Conservation (phyloP, 148 eudicot genomes). For the Nepenthes gracilis region DNA sequence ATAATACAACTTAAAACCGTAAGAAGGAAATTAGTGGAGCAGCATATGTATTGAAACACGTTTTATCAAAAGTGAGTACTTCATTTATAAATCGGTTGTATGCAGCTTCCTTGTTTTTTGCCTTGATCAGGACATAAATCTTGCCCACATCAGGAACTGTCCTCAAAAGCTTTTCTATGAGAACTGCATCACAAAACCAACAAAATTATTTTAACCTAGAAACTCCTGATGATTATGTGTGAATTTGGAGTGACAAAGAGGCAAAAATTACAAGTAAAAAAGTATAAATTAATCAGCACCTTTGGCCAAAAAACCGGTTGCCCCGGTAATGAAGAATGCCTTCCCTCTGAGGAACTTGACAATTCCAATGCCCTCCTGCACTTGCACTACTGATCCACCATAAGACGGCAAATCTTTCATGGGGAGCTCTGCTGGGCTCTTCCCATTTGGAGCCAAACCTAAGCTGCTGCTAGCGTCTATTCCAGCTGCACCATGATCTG, state of each 20-base stretch:
- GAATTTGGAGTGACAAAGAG: not conserved
- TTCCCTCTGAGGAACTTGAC: conserved; percentile 65
- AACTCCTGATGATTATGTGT: not conserved
- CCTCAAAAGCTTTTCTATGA: conserved; percentile 83
- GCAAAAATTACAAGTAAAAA: not conserved
- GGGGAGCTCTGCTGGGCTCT: conserved; percentile 13
- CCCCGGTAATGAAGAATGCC: conserved; percentile 72
- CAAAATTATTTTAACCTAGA: not conserved
- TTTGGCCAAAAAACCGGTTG: conserved; percentile 94
- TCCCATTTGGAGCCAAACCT: conserved; percentile 48
- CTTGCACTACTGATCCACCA: conserved; percentile 32
- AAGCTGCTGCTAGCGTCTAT: conserved; percentile 38
- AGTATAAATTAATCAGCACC: conserved; percentile 23
- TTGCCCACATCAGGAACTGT: conserved; percentile 83
- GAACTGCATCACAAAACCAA: conserved; percentile 30
- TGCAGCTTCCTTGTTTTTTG: conserved; percentile 71
- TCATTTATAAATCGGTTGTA: conserved; percentile 62
- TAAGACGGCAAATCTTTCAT: conserved; percentile 43
- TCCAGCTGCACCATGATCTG: conserved; percentile 24
- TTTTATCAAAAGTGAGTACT: conserved; percentile 20
- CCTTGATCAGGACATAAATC: conserved; percentile 82
- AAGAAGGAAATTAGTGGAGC: not conserved
- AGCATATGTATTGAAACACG: not conserved
- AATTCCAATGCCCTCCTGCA: conserved; percentile 63
- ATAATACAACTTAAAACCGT: too few species aligned